A percentile compares a stretch with the other conserved stretches of the same genome.
Evolutionary conservation across 257 asterid species (phyloP).

Genomic region (Solanum verrucosum): DNA sequence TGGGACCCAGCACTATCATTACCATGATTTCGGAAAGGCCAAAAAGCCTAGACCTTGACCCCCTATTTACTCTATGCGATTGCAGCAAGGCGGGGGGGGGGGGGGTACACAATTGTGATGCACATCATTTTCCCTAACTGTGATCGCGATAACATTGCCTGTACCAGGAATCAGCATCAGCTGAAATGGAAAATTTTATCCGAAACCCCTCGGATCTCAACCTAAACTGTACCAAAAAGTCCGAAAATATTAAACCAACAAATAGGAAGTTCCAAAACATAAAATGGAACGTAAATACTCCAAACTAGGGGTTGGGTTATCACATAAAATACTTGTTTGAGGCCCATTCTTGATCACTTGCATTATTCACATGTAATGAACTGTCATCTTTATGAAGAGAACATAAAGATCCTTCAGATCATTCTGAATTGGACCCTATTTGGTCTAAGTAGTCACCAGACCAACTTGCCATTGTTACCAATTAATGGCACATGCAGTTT

Average conservation of each 20-base stretch:
- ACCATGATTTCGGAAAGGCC: not conserved
- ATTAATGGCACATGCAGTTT: not conserved
- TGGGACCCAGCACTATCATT: not conserved
- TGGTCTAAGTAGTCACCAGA: not conserved
- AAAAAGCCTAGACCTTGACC: not conserved
- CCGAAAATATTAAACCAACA: not conserved
- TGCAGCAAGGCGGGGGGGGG: not conserved
- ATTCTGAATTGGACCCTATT: not conserved
- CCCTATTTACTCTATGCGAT: not conserved
- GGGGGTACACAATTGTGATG: not conserved
- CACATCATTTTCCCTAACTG: not conserved
- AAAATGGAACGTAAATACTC: not conserved
- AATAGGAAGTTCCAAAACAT: not conserved
- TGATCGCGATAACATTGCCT: not conserved
- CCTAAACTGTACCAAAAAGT: not conserved
- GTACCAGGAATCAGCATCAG: not conserved
- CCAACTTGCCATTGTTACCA: not conserved
- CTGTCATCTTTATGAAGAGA: not conserved
- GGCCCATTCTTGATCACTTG: not conserved
- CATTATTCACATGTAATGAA: not conserved
- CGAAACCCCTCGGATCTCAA: not conserved
- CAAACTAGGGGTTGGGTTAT: not conserved
- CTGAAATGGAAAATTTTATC: not conserved
- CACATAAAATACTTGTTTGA: not conserved
- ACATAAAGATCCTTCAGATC: not conserved